phyloP scores from a whole-genome alignment of 805 yeast species.

The Saccharomycopsis selenospora region DNA sequence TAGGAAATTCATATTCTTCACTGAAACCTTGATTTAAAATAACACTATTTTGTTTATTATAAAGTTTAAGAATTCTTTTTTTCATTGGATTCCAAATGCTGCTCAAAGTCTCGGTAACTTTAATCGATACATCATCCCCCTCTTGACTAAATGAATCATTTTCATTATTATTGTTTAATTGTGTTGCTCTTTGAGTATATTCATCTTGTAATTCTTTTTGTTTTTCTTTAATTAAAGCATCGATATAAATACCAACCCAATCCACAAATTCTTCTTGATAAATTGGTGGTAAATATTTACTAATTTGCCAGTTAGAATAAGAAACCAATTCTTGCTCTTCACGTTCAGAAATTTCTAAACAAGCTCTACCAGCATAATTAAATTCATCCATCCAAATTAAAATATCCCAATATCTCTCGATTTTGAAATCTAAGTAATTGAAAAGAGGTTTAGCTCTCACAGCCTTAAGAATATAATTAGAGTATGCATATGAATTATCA shows the following conservation, averaged over 20 bases:
- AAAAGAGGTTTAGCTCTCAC: constrained; percentile 76
- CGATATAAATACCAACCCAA: constrained; percentile 75
- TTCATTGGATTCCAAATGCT: constrained; percentile 51
- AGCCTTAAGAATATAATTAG: constrained; percentile 73
- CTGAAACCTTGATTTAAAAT: constrained; percentile 57
- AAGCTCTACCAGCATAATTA: constrained; percentile 72
- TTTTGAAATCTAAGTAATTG: constrained; percentile 67
- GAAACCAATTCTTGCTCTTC: constrained; percentile 31
- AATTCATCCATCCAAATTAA: constrained; percentile 91
- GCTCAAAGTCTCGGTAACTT: constrained; percentile 41
- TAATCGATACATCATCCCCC: constrained; percentile 27
- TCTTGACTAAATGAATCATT: constrained; percentile 24
- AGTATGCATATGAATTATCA: constrained; percentile 84
- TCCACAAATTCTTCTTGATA: constrained; percentile 79
- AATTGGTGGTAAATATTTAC: constrained; percentile 62
- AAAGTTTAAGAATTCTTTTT: constrained; percentile 58
- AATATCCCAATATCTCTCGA: constrained; percentile 84
- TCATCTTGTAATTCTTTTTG: constrained; percentile 25
- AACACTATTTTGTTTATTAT: constrained; percentile 65
- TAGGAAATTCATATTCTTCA: constrained; percentile 65
- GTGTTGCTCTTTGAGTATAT: constrained; percentile 58
- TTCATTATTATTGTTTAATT: constrained; percentile 33
- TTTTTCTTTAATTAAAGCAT: constrained; percentile 55
- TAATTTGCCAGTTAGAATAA: constrained; percentile 72
- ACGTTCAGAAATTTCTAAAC: constrained; percentile 31